These are phyloP conservation scores for Epichloe sylvatica DNA, from an alignment of 2,329 filamentous ascomycete species.

Conservation along the genomic window DNA sequence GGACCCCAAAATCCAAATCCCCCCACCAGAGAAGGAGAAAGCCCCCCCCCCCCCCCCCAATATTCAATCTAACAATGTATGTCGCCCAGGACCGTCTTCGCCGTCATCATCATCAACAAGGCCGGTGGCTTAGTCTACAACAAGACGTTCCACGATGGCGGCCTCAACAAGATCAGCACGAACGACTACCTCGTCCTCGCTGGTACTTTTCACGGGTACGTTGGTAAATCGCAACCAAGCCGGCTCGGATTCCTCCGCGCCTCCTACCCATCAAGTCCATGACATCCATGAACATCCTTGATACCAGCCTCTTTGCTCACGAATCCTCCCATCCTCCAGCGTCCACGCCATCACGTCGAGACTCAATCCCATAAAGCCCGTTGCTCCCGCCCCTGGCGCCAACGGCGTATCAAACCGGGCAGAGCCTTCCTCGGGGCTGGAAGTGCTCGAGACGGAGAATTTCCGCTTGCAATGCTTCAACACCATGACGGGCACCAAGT, in stretches of 20 bases:
- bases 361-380: constrained; percentile 39
- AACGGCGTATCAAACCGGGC: constrained; percentile 33
- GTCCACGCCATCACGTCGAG: constrained; percentile 56
- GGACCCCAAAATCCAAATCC: neutral
- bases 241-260: too few relatives aligned
- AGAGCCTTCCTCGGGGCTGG: constrained; percentile 62
- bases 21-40: neutral
- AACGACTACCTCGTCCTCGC: constrained; percentile 97
- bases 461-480: constrained; percentile 95
- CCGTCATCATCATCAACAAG: constrained; percentile 97
- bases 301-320: constrained; percentile 4
- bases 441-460: constrained; percentile 85
- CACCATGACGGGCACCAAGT: constrained; percentile 88
- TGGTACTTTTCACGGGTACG: constrained; percentile 88
- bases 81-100: constrained; percentile 67
- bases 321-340: constrained; percentile 21
- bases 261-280: too few relatives aligned
- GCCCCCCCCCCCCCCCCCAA: too few relatives aligned
- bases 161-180: constrained; percentile 72
- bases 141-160: constrained; percentile 76
- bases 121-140: constrained; percentile 94
- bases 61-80: neutral
- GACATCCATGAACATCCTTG: too few relatives aligned
- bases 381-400: constrained; percentile 21
- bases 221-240: neutral